These are phyloP conservation scores for Oryza meyeriana DNA, from an alignment of 176 grass and related monocot species.

Conservation along the genomic window DNA sequence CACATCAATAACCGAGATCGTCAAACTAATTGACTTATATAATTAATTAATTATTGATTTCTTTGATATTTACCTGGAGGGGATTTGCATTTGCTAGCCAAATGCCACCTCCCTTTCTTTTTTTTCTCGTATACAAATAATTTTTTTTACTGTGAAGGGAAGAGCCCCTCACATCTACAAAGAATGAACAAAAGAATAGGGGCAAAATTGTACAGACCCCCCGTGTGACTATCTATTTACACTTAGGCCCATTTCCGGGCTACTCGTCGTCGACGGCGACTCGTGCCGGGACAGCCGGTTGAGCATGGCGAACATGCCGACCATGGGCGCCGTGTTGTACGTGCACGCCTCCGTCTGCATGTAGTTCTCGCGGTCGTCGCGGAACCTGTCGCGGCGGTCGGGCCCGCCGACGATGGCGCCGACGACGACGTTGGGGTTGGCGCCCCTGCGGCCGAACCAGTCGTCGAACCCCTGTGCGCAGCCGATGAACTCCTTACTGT, in stretches of 20 bases:
- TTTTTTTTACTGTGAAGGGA: slow-evolving; percentile 19
- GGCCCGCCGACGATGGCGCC: slow-evolving; percentile 80
- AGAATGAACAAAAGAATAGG: slow-evolving; percentile 53
- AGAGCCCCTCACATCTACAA: slow-evolving; percentile 39
- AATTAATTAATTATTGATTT: background rate
- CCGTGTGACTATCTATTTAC: slow-evolving; percentile 45
- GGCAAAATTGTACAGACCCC: slow-evolving; percentile 43
- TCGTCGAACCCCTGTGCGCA: slow-evolving; percentile 64
- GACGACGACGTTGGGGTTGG: slow-evolving; percentile 62
- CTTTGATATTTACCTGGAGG: slow-evolving; percentile 40
- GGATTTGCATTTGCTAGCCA: slow-evolving; percentile 38
- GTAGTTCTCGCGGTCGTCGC: slow-evolving; percentile 53
- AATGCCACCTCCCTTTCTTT: slow-evolving; percentile 11
- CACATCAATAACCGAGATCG: background rate
- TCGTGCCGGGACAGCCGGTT: slow-evolving; percentile 29
- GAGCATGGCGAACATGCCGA: slow-evolving; percentile 66
- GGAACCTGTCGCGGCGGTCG: slow-evolving; percentile 44
- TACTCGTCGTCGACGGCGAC: background rate
- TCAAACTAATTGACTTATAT: background rate
- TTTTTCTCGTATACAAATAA: slow-evolving; percentile 38
- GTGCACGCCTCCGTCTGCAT: slow-evolving; percentile 61
- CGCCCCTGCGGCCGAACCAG: slow-evolving; percentile 38
- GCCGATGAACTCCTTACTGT: slow-evolving; percentile 47
- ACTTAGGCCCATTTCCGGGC: slow-evolving; percentile 6
- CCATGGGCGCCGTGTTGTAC: slow-evolving; percentile 52